phyloP scores from a whole-genome alignment of 2,329 filamentous ascomycete genomes.

The Ramichloridium luteum region DNA sequence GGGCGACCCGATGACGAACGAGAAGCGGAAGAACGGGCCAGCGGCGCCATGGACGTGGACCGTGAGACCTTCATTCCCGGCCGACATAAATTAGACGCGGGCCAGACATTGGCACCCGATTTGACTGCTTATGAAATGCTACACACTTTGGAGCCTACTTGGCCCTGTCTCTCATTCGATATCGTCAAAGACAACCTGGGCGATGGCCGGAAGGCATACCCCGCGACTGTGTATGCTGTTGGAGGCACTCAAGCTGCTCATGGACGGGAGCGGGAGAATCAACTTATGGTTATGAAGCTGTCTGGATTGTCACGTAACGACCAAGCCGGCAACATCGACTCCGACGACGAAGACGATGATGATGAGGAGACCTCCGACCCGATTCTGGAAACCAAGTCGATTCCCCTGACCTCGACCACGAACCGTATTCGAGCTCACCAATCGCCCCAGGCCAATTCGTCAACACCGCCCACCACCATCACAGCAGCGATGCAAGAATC shows the following conservation, averaged over 20 bases:
- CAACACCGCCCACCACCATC: slow-evolving; percentile 64
- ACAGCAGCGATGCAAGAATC: slow-evolving; percentile 91
- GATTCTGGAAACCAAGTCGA: slow-evolving; percentile 83
- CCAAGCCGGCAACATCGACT: slow-evolving; percentile 53
- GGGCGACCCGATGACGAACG: slow-evolving; percentile 83
- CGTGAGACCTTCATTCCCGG: slow-evolving; percentile 93
- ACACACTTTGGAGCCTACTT: slow-evolving; percentile 83
- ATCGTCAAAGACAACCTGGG: slow-evolving; percentile 77
- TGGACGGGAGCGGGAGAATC: slow-evolving; percentile 67
- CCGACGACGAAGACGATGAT: slow-evolving; percentile 54
- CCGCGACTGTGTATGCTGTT: slow-evolving; percentile 88
- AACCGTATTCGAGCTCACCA: slow-evolving; percentile 89
- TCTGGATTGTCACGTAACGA: slow-evolving; percentile 85
- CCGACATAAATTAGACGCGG: slow-evolving; percentile 77
- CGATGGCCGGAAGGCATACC: slow-evolving; percentile 82
- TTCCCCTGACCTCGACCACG: slow-evolving; percentile 75
- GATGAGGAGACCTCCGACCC: slow-evolving; percentile 68
- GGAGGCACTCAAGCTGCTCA: slow-evolving; percentile 84
- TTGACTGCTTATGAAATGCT: slow-evolving; percentile 96
- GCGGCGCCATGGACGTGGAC: slow-evolving; percentile 80
- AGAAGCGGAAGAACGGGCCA: slow-evolving; percentile 71
- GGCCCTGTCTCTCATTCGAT: slow-evolving; percentile 95
- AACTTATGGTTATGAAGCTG: slow-evolving; percentile 92
- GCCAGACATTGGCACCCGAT: slow-evolving; percentile 84
- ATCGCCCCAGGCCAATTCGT: slow-evolving; percentile 56